These are phyloP conservation scores for Termitomyces sp. DNA, from an alignment of 768 basidiomycete species.

Conservation along the genomic window DNA sequence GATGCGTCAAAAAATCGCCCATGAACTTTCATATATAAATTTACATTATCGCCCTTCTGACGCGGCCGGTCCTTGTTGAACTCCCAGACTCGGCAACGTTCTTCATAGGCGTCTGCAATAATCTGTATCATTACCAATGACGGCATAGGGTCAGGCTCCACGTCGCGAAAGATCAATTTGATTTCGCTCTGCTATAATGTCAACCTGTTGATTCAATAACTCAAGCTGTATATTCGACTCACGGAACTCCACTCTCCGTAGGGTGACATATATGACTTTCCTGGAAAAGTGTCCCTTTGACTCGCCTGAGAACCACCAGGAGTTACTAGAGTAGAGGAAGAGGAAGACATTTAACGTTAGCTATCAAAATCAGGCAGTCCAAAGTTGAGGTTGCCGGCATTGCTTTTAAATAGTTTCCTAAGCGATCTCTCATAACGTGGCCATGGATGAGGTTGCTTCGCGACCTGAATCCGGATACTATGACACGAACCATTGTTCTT, in stretches of 20 bases:
- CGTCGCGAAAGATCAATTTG: not conserved
- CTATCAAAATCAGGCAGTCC: not conserved
- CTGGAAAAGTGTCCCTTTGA: not conserved
- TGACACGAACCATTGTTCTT: slow-evolving; percentile 8
- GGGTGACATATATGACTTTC: not conserved
- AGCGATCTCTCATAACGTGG: not conserved
- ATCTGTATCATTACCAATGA: slow-evolving; percentile 13
- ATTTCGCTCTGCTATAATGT: not conserved
- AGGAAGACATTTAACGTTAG: not conserved
- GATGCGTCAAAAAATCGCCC: not conserved
- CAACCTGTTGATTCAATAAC: not conserved
- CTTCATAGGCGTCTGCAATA: slow-evolving; percentile 15
- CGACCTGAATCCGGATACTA: not conserved
- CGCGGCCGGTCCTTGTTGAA: slow-evolving; percentile 3
- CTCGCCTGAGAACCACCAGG: not conserved
- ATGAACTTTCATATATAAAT: not conserved
- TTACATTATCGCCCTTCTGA: slow-evolving; percentile 6
- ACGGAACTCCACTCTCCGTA: slow-evolving; percentile 2
- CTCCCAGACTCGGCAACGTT: slow-evolving; percentile 11
- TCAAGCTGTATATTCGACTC: not conserved
- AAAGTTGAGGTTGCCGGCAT: not conserved
- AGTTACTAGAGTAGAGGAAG: not conserved
- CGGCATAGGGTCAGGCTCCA: slow-evolving; percentile 5
- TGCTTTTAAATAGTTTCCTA: not conserved
- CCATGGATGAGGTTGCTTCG: not conserved